Base-by-base conservation (phyloP, 169 alveolate genomes). In the Perkinsus olseni region DNA sequence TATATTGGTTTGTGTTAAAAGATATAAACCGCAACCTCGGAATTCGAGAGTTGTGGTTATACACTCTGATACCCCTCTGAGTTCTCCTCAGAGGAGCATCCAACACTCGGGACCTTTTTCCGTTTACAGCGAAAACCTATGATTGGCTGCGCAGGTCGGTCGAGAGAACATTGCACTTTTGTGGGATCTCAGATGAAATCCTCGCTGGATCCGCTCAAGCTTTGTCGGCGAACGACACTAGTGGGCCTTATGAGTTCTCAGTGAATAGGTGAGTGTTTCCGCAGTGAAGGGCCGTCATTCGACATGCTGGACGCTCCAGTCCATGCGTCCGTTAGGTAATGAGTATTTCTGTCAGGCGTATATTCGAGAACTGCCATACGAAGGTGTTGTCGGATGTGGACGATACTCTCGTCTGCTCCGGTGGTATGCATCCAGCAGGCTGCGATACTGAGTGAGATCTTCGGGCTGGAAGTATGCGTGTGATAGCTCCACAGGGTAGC, bases 391-490 rank as follows among this genome's bases (percentile, higher is more conserved):
- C 92, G 37, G 92, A 91, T 39, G 50, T 91, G 13, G 92, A 91
- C 37, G 92, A 91, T 39, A 91, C 92, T 4, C 92, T 91, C 36
- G 39, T 36, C 17, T 91, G 92, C 48, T 91, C 92, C 6, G 92
- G 92, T 21, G 92, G 92, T 6, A 91, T 38, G 38, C 92, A 91
- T 40, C 39, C 50, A 28, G 92, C 92, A 11, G 92, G 92, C 37
- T 31, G 39, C 24, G 92, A 91, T 38, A 91, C 36, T n/a, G 8
- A 36, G 92, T 62, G 34, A 62, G 82, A 3, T 28, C 0, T 62
- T 40, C n/a, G n/a, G n/a, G n/a, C n/a, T n/a, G n/a, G n/a, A n/a
- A n/a, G n/a, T n/a, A n/a, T n/a, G n/a, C n/a, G n/a, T n/a, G n/a
- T n/a, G n/a, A n/a, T n/a, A n/a, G 62, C 62, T n/a, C n/a, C n/a